Percentiles rank a stretch among this genome's conserved stretches.
Conservation (phyloP, 164 flowering plant species). For the Tetrastigma voinierianum region DNA sequence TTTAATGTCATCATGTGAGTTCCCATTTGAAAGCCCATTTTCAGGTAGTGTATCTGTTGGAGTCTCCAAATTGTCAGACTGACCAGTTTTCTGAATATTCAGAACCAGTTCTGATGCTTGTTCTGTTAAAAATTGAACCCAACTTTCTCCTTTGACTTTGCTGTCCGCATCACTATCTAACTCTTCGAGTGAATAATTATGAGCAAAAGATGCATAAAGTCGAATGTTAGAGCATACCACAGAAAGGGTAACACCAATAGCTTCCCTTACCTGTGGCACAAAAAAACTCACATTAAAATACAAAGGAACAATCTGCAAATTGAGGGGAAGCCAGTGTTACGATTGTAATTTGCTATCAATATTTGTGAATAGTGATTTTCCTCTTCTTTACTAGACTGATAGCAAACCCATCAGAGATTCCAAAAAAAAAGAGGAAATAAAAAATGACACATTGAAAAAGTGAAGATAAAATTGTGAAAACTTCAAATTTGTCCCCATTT, state of each 20-base stretch:
- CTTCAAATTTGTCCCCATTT: too few relatives aligned
- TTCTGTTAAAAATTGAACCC: slow-evolving; percentile 54
- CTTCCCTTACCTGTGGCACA: slow-evolving; percentile 82
- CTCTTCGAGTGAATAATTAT: slow-evolving; percentile 25
- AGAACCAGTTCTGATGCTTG: slow-evolving; percentile 61
- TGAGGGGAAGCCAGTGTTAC: too few relatives aligned
- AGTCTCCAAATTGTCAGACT: slow-evolving; percentile 42
- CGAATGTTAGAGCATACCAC: slow-evolving; percentile 87
- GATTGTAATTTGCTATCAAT: too few relatives aligned
- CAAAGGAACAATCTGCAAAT: neutral
- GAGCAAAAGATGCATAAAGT: slow-evolving; percentile 42
- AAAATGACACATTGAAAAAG: too few relatives aligned
- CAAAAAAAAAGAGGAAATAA: too few relatives aligned
- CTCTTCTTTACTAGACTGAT: too few relatives aligned
- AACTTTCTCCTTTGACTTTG: slow-evolving; percentile 32
- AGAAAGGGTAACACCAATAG: slow-evolving; percentile 85
- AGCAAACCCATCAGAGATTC: too few relatives aligned
- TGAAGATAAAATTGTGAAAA: too few relatives aligned
- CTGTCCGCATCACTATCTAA: slow-evolving; percentile 19
- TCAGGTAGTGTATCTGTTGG: slow-evolving; percentile 20
- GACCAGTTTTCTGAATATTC: slow-evolving; percentile 56
- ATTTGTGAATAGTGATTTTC: too few relatives aligned
- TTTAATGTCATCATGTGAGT: slow-evolving; percentile 64
- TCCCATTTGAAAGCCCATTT: slow-evolving; percentile 44
- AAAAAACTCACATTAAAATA: slow-evolving; percentile 8